Evolutionary conservation across 2,329 filamentous ascomycete species (phyloP).

Genomic region (Fusarium sp.): DNA sequence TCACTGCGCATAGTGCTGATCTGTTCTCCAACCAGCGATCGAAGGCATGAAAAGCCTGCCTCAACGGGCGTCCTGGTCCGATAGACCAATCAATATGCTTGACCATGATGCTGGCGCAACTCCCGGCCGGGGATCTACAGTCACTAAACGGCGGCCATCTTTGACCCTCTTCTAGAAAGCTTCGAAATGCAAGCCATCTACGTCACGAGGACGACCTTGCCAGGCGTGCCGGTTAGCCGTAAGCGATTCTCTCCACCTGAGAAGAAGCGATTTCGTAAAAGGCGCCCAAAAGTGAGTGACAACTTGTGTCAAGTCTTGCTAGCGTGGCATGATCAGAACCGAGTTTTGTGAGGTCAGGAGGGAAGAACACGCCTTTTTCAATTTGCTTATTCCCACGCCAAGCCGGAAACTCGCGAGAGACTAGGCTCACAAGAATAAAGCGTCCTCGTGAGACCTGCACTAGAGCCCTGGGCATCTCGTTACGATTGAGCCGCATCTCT

Average conservation of each 20-base stretch:
- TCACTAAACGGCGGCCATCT: slow-evolving; percentile 6
- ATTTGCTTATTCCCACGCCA: slow-evolving; percentile 21
- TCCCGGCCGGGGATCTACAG: slow-evolving; percentile 23
- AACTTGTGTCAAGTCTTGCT: background rate
- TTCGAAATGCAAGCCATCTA: slow-evolving; percentile 26
- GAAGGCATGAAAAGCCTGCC: background rate
- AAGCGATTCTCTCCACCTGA: slow-evolving; percentile 1
- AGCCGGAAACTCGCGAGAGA: background rate
- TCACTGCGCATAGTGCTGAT: background rate
- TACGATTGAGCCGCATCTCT: slow-evolving; percentile 33
- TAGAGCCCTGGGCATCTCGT: slow-evolving; percentile 1
- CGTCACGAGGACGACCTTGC: slow-evolving; percentile 15
- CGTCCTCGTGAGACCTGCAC: slow-evolving; percentile 5
- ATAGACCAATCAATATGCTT: slow-evolving; percentile 9
- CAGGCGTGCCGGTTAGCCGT: slow-evolving; percentile 5
- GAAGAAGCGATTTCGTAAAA: background rate
- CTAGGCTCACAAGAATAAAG: too few species aligned
- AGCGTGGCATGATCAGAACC: background rate
- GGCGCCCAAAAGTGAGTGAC: background rate
- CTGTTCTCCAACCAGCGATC: slow-evolving; percentile 14
- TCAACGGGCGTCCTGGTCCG: slow-evolving; percentile 21
- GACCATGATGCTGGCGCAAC: background rate
- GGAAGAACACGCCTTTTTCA: background rate
- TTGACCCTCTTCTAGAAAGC: slow-evolving; percentile 34
- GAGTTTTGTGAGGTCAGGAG: background rate